phyloP scores from a whole-genome alignment of 1,139 yeast species.

The Scheffersomyces segobiensis region DNA sequence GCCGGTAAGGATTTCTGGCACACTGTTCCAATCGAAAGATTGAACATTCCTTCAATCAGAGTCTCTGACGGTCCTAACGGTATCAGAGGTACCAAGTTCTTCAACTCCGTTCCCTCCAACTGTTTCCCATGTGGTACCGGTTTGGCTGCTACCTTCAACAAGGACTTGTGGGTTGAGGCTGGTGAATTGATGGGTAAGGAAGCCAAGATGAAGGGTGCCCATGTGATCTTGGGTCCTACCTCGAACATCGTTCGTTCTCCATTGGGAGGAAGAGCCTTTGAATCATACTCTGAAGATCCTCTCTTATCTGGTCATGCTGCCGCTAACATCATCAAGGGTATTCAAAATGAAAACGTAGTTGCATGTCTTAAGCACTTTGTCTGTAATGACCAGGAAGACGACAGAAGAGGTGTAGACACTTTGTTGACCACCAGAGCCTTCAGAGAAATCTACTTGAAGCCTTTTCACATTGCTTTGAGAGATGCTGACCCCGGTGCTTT shows the following conservation, averaged over 20 bases:
- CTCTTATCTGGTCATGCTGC: slow-evolving; percentile 32
- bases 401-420: slow-evolving; percentile 15
- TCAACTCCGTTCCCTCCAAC: slow-evolving; percentile 34
- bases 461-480: slow-evolving; percentile 18
- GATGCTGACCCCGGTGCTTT: slow-evolving; percentile 16
- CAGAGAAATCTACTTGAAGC: slow-evolving; percentile 22
- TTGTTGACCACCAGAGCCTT: slow-evolving; percentile 18
- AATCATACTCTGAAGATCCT: slow-evolving; percentile 37
- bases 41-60: slow-evolving; percentile 35
- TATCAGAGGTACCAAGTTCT: slow-evolving; percentile 33
- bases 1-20: slow-evolving; percentile 60
- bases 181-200: slow-evolving; percentile 37
- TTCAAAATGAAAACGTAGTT: slow-evolving; percentile 22
- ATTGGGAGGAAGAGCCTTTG: slow-evolving; percentile 38
- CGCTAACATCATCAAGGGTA: slow-evolving; percentile 28
- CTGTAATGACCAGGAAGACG: slow-evolving; percentile 19
- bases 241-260: slow-evolving; percentile 34
- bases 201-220: slow-evolving; percentile 34
- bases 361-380: slow-evolving; percentile 17
- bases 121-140: slow-evolving; percentile 41
- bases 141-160: slow-evolving; percentile 43
- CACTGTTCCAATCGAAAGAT: slow-evolving; percentile 49
- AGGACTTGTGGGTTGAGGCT: slow-evolving; percentile 25
- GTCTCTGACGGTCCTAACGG: slow-evolving; percentile 42
- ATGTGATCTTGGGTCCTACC: slow-evolving; percentile 36